phyloP scores from a whole-genome alignment of 768 basidiomycete genomes.

The Collybia mongolica region DNA sequence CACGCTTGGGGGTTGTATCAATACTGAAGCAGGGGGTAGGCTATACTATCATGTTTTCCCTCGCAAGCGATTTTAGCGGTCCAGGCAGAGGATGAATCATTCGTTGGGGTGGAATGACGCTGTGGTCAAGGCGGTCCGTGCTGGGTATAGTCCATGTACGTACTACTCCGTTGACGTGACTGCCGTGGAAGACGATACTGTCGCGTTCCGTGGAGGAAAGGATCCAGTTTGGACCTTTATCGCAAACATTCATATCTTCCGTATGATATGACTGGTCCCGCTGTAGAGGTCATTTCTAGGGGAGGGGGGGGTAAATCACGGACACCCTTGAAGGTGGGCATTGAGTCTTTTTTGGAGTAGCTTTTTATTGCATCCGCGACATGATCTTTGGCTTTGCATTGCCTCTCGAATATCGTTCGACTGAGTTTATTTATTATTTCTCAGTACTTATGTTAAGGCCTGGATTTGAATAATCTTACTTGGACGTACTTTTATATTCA shows the following conservation, averaged over 20 bases:
- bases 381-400: too few relatives aligned
- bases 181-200: constrained; percentile 8
- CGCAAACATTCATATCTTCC: constrained; percentile 10
- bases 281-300: too few relatives aligned
- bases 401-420: too few relatives aligned
- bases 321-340: too few relatives aligned
- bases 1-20: constrained; percentile 5
- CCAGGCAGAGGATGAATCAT: constrained; percentile 3
- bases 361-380: too few relatives aligned
- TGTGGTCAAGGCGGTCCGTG: constrained; percentile 6
- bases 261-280: too few relatives aligned
- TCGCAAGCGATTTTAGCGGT: constrained; percentile 7
- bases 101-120: constrained; percentile 13
- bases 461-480: too few relatives aligned
- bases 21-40: constrained; percentile 6
- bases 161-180: constrained; percentile 5
- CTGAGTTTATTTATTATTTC: too few relatives aligned
- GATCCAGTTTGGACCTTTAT: constrained; percentile 17
- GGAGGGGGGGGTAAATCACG: too few relatives aligned
- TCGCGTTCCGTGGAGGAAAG: constrained; percentile 10
- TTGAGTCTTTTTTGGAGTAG: too few relatives aligned
- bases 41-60: constrained; percentile 12
- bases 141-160: constrained; percentile 5
- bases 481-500: too few relatives aligned
- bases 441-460: too few relatives aligned